These are phyloP conservation scores for Schwanniomyces yamadae DNA, from an alignment of 805 yeast genomes.

Conservation along the genomic window DNA sequence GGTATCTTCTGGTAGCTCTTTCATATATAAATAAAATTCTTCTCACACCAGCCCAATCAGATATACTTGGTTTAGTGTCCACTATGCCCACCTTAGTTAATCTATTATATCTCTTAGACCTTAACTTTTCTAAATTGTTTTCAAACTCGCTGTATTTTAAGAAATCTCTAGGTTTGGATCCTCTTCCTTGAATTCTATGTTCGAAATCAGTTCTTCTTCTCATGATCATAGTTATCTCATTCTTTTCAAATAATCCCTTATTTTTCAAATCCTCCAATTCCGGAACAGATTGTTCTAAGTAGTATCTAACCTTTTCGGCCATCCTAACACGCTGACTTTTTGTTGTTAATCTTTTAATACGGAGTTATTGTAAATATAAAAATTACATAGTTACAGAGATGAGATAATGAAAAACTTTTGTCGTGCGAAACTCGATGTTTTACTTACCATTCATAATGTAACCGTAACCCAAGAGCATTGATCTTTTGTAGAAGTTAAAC, in stretches of 20 bases:
- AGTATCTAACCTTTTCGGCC: slow-evolving; percentile 50
- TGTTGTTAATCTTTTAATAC: too few species aligned
- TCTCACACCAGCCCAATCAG: slow-evolving; percentile 85
- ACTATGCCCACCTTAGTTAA: slow-evolving; percentile 54
- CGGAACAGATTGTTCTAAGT: slow-evolving; percentile 72
- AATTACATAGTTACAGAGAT: slow-evolving; percentile 9
- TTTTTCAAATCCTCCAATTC: slow-evolving; percentile 86
- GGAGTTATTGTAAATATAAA: too few species aligned
- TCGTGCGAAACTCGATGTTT: slow-evolving; percentile 8
- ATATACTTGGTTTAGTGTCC: slow-evolving; percentile 61
- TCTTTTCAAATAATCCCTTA: slow-evolving; percentile 77
- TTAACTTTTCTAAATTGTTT: slow-evolving; percentile 69
- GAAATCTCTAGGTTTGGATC: slow-evolving; percentile 75
- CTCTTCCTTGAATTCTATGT: slow-evolving; percentile 82
- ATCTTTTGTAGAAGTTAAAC: neutral
- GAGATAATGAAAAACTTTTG: slow-evolving; percentile 10
- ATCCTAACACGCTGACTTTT: slow-evolving; percentile 17
- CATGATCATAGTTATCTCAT: slow-evolving; percentile 82
- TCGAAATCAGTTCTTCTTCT: slow-evolving; percentile 94
- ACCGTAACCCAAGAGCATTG: neutral
- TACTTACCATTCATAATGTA: too few species aligned
- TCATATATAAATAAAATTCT: slow-evolving; percentile 81
- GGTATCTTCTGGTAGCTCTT: slow-evolving; percentile 77
- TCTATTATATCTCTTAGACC: slow-evolving; percentile 68
- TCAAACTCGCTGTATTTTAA: slow-evolving; percentile 80